phyloP scores from a whole-genome alignment of 2,329 filamentous ascomycete species.

The Diatrype stigma region DNA sequence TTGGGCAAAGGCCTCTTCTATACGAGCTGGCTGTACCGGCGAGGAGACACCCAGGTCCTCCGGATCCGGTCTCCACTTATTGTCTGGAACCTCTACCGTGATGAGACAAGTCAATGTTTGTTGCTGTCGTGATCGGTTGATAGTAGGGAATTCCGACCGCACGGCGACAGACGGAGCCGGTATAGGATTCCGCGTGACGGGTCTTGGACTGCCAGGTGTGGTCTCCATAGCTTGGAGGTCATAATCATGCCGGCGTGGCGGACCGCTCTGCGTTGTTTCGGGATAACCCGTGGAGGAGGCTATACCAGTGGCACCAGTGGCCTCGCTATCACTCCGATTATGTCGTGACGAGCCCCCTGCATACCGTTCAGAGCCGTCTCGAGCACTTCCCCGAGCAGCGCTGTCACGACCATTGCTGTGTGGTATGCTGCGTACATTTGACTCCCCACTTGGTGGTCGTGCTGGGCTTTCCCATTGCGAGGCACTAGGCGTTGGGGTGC shows the following conservation, averaged over 20 bases:
- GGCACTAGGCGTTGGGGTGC: constrained; percentile 55
- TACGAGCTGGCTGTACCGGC: constrained; percentile 39
- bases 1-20: constrained; percentile 49
- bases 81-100: constrained; percentile 89
- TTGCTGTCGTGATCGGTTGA: constrained; percentile 87
- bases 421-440: constrained; percentile 30
- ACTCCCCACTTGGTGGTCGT: constrained; percentile 49
- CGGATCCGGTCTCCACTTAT: constrained; percentile 81
- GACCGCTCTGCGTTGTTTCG: constrained; percentile 67
- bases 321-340: constrained; percentile 73
- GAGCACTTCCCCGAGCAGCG: constrained; percentile 34
- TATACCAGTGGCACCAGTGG: constrained; percentile 67
- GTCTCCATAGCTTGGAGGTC: constrained; percentile 96
- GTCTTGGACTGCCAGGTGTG: constrained; percentile 68
- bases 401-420: constrained; percentile 32
- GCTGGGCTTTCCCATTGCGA: constrained; percentile 64
- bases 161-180: constrained; percentile 89
- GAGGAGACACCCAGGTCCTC: constrained; percentile 66
- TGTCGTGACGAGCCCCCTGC: constrained; percentile 46
- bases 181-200: constrained; percentile 76
- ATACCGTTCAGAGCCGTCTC: constrained; percentile 46
- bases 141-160: constrained; percentile 92
- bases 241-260: constrained; percentile 80
- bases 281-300: constrained; percentile 77
- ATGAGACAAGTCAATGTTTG: constrained; percentile 92